A percentile compares a stretch with the other conserved stretches of the same genome.
Evolutionary conservation across 306 rosid species (phyloP).

Genomic region (Clitoria ternatea): DNA sequence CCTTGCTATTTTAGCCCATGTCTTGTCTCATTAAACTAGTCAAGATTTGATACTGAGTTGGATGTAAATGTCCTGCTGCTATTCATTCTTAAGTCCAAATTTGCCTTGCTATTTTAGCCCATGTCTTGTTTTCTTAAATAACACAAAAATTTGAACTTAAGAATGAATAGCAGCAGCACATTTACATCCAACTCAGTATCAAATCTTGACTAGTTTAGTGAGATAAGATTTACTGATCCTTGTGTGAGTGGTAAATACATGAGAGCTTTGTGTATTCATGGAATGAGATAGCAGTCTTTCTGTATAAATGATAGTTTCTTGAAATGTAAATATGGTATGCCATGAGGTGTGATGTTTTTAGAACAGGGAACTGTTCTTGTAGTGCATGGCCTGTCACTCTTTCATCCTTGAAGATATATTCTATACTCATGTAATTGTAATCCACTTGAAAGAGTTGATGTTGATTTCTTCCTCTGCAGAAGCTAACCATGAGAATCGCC

Average conservation of each 20-base stretch:
- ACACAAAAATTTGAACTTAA: not conserved
- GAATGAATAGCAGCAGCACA: not conserved
- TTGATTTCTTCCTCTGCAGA: slow-evolving; percentile 39
- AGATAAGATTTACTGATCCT: not conserved
- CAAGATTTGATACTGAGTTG: not conserved
- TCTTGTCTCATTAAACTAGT: not conserved
- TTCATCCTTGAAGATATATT: slow-evolving; percentile 9
- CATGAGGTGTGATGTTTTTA: too few relatives aligned
- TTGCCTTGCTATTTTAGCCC: too few relatives aligned
- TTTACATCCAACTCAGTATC: not conserved
- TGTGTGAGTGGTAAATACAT: not conserved
- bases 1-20: not conserved
- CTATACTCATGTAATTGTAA: too few relatives aligned
- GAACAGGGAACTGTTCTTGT: too few relatives aligned
- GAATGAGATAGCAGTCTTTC: too few relatives aligned
- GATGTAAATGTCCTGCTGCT: not conserved
- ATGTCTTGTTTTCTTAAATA: not conserved
- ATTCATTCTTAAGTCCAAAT: not conserved
- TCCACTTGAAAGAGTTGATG: slow-evolving; percentile 14
- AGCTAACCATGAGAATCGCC: slow-evolving; percentile 43
- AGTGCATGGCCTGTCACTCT: too few relatives aligned
- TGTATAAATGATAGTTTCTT: too few relatives aligned
- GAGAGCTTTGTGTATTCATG: not conserved
- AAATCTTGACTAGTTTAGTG: not conserved
- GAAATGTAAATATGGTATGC: too few relatives aligned